Base-by-base conservation (phyloP, 2,329 filamentous ascomycete species). In the Aspergillus unguis region DNA sequence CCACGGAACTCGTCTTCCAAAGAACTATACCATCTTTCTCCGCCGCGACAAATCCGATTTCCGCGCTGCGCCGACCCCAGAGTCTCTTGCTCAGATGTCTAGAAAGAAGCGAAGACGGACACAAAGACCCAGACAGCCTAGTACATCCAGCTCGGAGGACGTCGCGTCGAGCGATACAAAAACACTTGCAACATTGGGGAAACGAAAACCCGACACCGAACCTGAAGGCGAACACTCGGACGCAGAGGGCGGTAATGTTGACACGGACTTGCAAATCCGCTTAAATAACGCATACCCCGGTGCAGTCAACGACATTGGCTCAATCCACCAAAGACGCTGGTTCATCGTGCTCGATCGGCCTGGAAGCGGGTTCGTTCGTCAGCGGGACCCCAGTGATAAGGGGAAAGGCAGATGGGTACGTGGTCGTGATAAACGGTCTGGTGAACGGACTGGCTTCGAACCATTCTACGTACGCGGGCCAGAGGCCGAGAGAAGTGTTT, bases 281-380 rank as follows among this genome's bases (percentile, higher is more conserved):
- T 65, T 65, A 2, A 82, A 78, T 5, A 89, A 89, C 60, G 84
- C 85, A 4, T 89, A 89, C 61, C 71, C 80, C 0, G 85, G 86
- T 4, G 83, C 86, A 0, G 75, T 62, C 1, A 89, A 89, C 61
- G 80, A 77, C 2, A 84, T 89, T 37, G 82, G 80, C 5, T 87
- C 85, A 35, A 73, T 88, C 3, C 80, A 88, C 60, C 85, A 88
- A 65, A 77, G 85, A 4, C 75, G 77, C 38, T 89, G 85, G 86
- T 87, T 82, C 54, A 61, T 88, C 17, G 80, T 80, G 8, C 72
- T 89, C 1, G 86, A 89, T 61, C 75, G 82, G 9, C 65, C 63
- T 27, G 79, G 75, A 4, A 83, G 80, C 45, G 85, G 85, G 4
- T 86, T 88, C 50, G 65, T 56, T 26, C n/a, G 17, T 6, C 36